Conservation (phyloP, 2,329 filamentous ascomycete species). For the Claviceps maximensis region DNA sequence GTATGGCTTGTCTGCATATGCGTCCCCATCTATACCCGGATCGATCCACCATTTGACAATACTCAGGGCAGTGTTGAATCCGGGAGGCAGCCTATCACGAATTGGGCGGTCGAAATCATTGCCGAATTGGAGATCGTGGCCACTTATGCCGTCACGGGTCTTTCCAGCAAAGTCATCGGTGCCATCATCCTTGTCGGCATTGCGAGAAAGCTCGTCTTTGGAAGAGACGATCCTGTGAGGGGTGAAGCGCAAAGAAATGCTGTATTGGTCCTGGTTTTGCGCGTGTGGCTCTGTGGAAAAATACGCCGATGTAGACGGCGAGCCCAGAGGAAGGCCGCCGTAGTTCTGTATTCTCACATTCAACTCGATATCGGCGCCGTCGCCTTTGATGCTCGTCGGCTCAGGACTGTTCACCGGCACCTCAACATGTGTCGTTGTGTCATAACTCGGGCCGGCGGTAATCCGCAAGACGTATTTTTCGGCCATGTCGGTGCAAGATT, state of each 20-base stretch:
- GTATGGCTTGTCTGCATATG: conserved; percentile 74
- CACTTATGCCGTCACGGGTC: conserved; percentile 41
- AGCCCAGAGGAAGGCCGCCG: conserved; percentile 55
- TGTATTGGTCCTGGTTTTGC: conserved; percentile 64
- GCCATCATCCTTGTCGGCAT: background rate
- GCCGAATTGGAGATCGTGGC: conserved; percentile 70
- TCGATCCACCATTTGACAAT: conserved; percentile 88
- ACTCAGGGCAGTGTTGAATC: conserved; percentile 71
- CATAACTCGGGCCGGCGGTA: conserved; percentile 68
- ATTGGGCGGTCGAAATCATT: conserved; percentile 94
- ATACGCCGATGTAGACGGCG: conserved; percentile 60
- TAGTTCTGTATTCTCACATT: conserved; percentile 60
- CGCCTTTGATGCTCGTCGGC: conserved; percentile 48
- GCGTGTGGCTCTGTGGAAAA: conserved; percentile 59
- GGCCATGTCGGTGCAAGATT: conserved; percentile 30
- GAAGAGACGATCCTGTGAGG: conserved; percentile 37
- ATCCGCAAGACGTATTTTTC: conserved; percentile 70
- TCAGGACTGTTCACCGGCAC: conserved; percentile 63
- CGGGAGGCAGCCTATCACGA: conserved; percentile 69
- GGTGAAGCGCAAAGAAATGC: conserved; percentile 64
- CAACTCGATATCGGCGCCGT: conserved; percentile 52
- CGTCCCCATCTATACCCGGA: conserved; percentile 79
- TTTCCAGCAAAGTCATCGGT: conserved; percentile 6
- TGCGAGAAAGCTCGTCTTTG: conserved; percentile 1
- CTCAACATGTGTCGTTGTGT: conserved; percentile 54